Evolutionary conservation across 169 alveolate genomes (phyloP), one percentile per base, ranked within the genome.

Genomic region (Theileria annulata): DNA sequence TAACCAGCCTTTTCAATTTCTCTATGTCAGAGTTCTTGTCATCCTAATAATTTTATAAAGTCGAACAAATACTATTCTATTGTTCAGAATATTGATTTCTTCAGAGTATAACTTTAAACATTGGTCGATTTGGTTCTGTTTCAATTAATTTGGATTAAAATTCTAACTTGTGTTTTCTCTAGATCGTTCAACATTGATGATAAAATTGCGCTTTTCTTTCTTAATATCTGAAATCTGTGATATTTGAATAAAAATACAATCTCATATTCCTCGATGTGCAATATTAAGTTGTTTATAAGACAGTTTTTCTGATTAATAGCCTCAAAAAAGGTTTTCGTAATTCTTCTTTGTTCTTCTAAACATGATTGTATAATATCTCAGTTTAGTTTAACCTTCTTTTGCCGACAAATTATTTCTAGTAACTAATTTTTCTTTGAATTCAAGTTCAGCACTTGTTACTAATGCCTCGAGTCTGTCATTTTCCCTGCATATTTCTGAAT

Each of bases 11-110:
- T 67, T 85, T 73, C 56, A 84, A 69, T 28, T 84, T 85, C 35
- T 71, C 82, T 69, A 77, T 84, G 42, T 77, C 82, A 49, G 75
- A 73, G 68, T 84, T 80, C 71, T 77, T 77, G 71, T 62, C 33
- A 62, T 84, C 82, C 82, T 77, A 70, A 62, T 75, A 77, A 28
- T 33, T 56, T 77, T 15, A 70, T 21, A 49, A 13, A 60, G 0
- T 81, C 71, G n/a, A 64, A 19, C 6, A 75, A 17, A 3, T 19
- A 12, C 27, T 56, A 48, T 13, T 63, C 27, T 6, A 51, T 21
- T 6, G 8, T 71, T 30, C 84, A 48, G 1, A 21, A 33, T 28
- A 74, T 47, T 37, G 71, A 66, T 8, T 49, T 23, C 13, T 25
- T 54, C 27, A 69, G 75, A 35, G 73, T 85, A 83, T 73, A 69